Evolutionary conservation across 768 basidiomycete species (phyloP), one percentile per base, ranked within the genome.

Genomic region (Auricularia auricula-judae): DNA sequence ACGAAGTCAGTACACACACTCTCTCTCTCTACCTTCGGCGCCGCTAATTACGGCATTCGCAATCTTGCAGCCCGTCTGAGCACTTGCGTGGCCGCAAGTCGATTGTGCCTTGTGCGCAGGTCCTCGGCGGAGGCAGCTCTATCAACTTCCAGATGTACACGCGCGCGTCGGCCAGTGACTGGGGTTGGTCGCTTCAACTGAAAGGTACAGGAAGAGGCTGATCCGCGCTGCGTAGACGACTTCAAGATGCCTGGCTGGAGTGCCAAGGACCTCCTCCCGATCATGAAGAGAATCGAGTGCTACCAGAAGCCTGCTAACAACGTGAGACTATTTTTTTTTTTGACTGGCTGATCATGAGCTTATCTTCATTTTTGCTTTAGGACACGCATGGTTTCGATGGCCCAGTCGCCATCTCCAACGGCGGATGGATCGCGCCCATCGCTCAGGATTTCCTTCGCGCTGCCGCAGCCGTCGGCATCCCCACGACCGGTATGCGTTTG

Each of bases 121-220:
- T 65, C 81, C 83, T 64, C 83, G 83, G 47, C 82, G 83, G 73
- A 83, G 82, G 82, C 82, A 66, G 65, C 72, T 69, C 23, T 70
- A 87, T 87, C 77, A 88, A 88, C 73, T 88, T 88, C 81, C 86
- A 84, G 81, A 86, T 87, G 86, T 87, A 87, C 75, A 87, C 85
- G 34, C 79, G 84, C 69, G 86, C 85, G 39, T 87, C 86, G 53
- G 85, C 82, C 8, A 86, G 86, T 34, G 86, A 86, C 69, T 86
- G 86, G 85, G 84, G 86, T 86, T 66, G 54, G 79, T 29, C 29
- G 29, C 29, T 29, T 29, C 29, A 29, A 29, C 29, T 29, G 29
- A 29, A 29, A 29, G 29, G 29, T 29, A 29, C 29, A 29, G 29
- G 29, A 29, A 29, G 29, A 29, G 29, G 29, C 29, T 29, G 29